Base-by-base conservation (phyloP, 208 protist species). In the Trypanosomatidae sp. region DNA sequence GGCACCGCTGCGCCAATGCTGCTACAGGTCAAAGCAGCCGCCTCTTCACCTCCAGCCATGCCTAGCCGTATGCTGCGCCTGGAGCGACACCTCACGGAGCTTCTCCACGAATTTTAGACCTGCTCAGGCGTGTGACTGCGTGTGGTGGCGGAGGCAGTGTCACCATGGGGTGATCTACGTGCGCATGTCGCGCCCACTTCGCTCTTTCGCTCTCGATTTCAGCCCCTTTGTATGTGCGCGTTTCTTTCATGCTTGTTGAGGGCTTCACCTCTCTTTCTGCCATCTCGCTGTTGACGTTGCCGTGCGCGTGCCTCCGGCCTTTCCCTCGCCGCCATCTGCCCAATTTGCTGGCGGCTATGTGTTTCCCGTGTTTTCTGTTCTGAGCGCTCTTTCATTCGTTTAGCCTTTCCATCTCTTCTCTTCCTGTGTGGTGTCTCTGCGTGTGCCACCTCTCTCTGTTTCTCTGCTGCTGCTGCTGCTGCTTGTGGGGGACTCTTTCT, bases 1-100 rank as follows among this genome's bases (percentile, higher is more conserved):
- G 36, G 33, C 49, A 49, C 30, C 30, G 66, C 49, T 44, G 66
- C 66, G 33, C 30, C 46, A 1, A 66, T 50, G 64, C 43, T 55
- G 43, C 47, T 71, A 9, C 46, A 65, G 5, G 64, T 75, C 25
- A 58, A 67, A 7, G 65, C 52, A 3, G 66, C 49, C 19, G 49
- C 28, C 22, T 36, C 49, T 12, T 25, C 33, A 28, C 47, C n/a
- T 6, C 66, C 55, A n/a, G 41, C 53, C 1, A 47, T 80, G 13
- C 70, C 76, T 0, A 80, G 70, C 30, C 76, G 58, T 46, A 17
- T 80, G 33, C 47, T 76, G 64, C 33, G 66, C 43, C 44, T 80
- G 55, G 76, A 80, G 58, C 64, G 52, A 0, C 30, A 67, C 41
- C 44, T 80, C 43, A 47, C 36, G 8, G 70, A 67, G n/a, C 65